Base-by-base conservation (phyloP, 2,329 filamentous ascomycete species). In the Claviceps arundinis region DNA sequence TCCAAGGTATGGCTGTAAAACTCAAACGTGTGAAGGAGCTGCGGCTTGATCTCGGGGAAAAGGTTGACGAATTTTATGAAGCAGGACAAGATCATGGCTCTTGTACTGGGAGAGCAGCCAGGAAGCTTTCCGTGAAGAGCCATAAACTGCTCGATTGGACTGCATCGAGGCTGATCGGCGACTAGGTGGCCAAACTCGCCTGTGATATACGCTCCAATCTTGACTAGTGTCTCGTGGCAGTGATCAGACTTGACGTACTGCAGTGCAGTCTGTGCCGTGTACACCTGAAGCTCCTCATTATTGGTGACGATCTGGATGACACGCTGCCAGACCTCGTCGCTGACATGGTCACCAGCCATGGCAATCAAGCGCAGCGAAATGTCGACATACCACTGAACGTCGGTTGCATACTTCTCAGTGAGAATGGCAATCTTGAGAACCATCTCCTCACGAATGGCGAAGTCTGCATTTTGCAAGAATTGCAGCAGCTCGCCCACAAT, bases 291-390 rank as follows among this genome's bases (percentile, higher is more conserved):
- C 67, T 97, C 91, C 68, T 98, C 93, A 67, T 98, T 98, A 73
- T 98, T 98, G 51, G 93, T 97, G 54, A 97, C 90, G 60, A 98
- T 97, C 67, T 98, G 93, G 56, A 95, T 96, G 52, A 98, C 91
- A 60, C 93, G 84, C 67, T 98, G 93, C 93, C 93, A 98, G 17
- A 98, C 93, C 70, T 98, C 93, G 57, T 98, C 94, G 68, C 91
- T 97, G 59, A 98, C 91, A 66, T 98, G 93, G 63, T 98, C 93
- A 59, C 93, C 93, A 3, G 94, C 93, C 81, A 97, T 90, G 54
- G 91, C 89, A 54, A 98, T 90, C 50, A 98, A 78, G 52, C 91
- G 83, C 58, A 98, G 75, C 11, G 93, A 95, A 59, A 97, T 96
- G 65, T 98, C 91, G 56, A 98, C 94, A 67, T 98, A 98, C 93